phyloP scores from a whole-genome alignment of 306 rosid species.

The Malus asiatica region DNA sequence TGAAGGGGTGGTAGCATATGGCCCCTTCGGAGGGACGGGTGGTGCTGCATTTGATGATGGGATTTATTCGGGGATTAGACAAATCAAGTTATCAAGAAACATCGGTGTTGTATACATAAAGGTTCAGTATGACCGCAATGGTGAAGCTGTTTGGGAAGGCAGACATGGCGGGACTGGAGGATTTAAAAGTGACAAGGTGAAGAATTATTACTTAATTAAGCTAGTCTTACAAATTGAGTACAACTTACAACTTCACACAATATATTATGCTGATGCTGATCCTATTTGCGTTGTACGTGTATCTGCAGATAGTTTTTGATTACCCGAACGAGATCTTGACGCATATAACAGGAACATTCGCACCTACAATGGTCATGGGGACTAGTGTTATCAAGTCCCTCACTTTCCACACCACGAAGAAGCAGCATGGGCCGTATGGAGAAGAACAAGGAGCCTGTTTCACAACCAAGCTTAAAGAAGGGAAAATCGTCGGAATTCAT shows the following conservation, averaged over 20 bases:
- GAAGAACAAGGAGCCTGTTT: constrained; percentile 70
- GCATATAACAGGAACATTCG: constrained; percentile 67
- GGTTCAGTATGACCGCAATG: constrained; percentile 60
- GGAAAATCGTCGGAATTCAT: constrained; percentile 76
- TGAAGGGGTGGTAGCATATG: constrained; percentile 57
- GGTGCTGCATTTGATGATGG: constrained; percentile 74
- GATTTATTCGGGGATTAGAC: constrained; percentile 50
- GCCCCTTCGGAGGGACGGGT: constrained; percentile 85
- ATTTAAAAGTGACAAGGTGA: constrained; percentile 72
- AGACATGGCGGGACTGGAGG: constrained; percentile 83
- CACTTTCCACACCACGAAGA: constrained; percentile 62
- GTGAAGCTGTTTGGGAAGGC: constrained; percentile 61
- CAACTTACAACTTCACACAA: not conserved
- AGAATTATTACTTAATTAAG: not conserved
- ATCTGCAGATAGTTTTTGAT: constrained; percentile 64
- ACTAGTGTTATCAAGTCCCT: constrained; percentile 65
- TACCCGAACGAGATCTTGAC: constrained; percentile 76
- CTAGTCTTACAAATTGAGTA: not conserved
- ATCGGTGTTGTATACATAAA: constrained; percentile 66
- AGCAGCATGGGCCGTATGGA: constrained; percentile 71
- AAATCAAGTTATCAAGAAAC: constrained; percentile 58
- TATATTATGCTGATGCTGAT: not conserved
- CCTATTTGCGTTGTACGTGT: not conserved
- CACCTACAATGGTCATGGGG: constrained; percentile 73
- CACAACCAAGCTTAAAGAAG: constrained; percentile 58